A percentile compares a stretch with the other conserved stretches of the same genome.
phyloP scores from a whole-genome alignment of 768 basidiomycete genomes.

The Trametes villosa region DNA sequence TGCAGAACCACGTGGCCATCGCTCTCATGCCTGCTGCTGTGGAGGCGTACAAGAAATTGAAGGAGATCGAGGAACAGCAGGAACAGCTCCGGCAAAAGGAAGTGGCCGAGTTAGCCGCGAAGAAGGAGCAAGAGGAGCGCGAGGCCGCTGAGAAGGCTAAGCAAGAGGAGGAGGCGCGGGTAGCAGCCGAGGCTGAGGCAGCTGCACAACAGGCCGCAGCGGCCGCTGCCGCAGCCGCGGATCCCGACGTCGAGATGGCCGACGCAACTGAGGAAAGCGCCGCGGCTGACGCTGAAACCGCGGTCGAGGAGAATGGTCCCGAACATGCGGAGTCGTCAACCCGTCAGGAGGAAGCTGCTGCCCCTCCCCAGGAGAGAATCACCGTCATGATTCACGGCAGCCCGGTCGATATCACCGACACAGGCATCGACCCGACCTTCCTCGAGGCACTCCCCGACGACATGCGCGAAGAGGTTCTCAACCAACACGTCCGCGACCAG shows the following conservation, averaged over 20 bases:
- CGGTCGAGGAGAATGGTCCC: slow-evolving; percentile 23
- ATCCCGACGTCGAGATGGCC: slow-evolving; percentile 20
- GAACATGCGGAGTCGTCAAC: slow-evolving; percentile 28
- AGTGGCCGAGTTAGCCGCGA: slow-evolving; percentile 50
- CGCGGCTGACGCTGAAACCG: slow-evolving; percentile 6
- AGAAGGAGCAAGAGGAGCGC: slow-evolving; percentile 42
- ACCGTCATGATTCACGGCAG: slow-evolving; percentile 92
- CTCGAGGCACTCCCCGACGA: slow-evolving; percentile 97
- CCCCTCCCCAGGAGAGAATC: slow-evolving; percentile 62
- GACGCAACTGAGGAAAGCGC: slow-evolving; percentile 5
- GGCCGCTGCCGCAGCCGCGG: slow-evolving; percentile 14
- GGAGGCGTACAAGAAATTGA: slow-evolving; percentile 53
- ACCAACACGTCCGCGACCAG: slow-evolving; percentile 94
- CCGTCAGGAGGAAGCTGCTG: slow-evolving; percentile 28
- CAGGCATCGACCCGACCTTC: slow-evolving; percentile 98
- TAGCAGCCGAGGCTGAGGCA: slow-evolving; percentile 26
- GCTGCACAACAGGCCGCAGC: slow-evolving; percentile 20
- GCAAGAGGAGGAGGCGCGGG: slow-evolving; percentile 38
- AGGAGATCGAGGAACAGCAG: slow-evolving; percentile 39
- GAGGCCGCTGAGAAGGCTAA: slow-evolving; percentile 43
- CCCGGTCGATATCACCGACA: slow-evolving; percentile 96
- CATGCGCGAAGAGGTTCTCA: slow-evolving; percentile 97
- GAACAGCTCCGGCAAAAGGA: slow-evolving; percentile 48
- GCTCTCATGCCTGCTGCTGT: slow-evolving; percentile 81
- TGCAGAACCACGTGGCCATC: slow-evolving; percentile 73